Percentiles rank a stretch among this genome's conserved stretches.
phyloP scores from a whole-genome alignment of 2,329 filamentous ascomycete genomes.

The Talaromyces funiculosus region DNA sequence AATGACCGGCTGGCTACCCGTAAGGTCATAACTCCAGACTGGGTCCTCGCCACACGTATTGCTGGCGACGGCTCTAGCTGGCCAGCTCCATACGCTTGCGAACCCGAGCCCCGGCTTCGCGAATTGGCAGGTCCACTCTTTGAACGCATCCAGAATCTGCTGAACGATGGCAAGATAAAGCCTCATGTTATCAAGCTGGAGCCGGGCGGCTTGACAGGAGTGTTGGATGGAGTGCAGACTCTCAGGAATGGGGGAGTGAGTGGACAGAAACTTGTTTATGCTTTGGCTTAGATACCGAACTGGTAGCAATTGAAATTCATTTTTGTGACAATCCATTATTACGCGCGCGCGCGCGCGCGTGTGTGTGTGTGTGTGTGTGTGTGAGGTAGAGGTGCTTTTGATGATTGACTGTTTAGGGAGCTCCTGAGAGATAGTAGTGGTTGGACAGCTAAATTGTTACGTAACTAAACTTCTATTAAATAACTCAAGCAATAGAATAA shows the following conservation, averaged over 20 bases:
- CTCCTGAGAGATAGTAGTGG: neutral
- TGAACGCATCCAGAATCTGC: slow-evolving; percentile 2
- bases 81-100: slow-evolving; percentile 18
- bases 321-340: neutral
- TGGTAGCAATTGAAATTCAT: neutral
- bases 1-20: slow-evolving; percentile 18
- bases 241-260: slow-evolving; percentile 16
- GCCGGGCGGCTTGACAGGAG: slow-evolving; percentile 29
- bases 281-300: neutral
- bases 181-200: slow-evolving; percentile 5
- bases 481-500: neutral
- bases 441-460: neutral
- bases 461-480: neutral
- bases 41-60: slow-evolving; percentile 23
- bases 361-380: too few species aligned
- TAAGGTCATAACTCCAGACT: slow-evolving; percentile 21
- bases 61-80: slow-evolving; percentile 19
- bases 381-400: neutral
- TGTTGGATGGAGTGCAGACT: slow-evolving; percentile 15
- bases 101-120: slow-evolving; percentile 8
- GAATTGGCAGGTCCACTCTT: slow-evolving; percentile 4
- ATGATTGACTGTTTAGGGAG: neutral
- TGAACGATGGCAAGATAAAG: slow-evolving; percentile 8
- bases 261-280: slow-evolving; percentile 16
- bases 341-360: too few species aligned